Evolutionary conservation across 306 rosid species (phyloP).

Genomic region (Glycyrrhiza uralensis): DNA sequence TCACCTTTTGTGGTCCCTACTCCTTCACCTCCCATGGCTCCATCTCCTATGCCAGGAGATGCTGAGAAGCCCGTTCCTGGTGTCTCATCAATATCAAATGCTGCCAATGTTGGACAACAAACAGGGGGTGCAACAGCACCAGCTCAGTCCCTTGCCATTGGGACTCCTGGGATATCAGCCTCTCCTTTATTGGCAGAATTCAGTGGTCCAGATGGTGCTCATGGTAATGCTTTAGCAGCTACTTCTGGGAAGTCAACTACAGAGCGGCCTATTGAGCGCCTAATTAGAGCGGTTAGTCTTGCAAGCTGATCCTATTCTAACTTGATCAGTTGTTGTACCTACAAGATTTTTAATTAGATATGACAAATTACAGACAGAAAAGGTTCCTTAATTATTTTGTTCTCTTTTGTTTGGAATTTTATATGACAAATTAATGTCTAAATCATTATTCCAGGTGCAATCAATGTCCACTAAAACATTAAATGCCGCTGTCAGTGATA

Average conservation of each 20-base stretch:
- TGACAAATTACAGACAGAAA: conserved; percentile 15
- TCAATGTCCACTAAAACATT: conserved; percentile 67
- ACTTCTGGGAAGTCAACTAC: conserved; percentile 65
- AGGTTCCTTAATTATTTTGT: neutral
- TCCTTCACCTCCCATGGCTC: conserved; percentile 89
- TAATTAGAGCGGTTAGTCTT: conserved; percentile 70
- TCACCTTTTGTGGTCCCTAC: conserved; percentile 82
- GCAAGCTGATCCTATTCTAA: conserved; percentile 11
- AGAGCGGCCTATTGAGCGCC: conserved; percentile 85
- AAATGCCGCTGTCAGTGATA: conserved; percentile 74
- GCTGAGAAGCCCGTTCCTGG: conserved; percentile 67
- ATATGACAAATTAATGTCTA: conserved; percentile 18
- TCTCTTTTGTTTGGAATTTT: conserved; percentile 11
- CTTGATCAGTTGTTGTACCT: neutral
- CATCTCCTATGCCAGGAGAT: conserved; percentile 80
- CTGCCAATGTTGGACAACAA: conserved; percentile 68
- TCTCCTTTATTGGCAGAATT: conserved; percentile 95
- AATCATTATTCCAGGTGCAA: conserved; percentile 60
- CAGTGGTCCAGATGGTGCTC: conserved; percentile 59
- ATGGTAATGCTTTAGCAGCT: conserved; percentile 49
- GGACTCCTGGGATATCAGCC: conserved; percentile 97
- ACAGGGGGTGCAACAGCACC: conserved; percentile 45
- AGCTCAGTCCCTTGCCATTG: conserved; percentile 88
- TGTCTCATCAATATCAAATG: conserved; percentile 59
- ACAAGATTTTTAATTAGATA: neutral